Conservation (phyloP, 2,329 filamentous ascomycete genomes). For the Chrysosphaeria jannelii region DNA sequence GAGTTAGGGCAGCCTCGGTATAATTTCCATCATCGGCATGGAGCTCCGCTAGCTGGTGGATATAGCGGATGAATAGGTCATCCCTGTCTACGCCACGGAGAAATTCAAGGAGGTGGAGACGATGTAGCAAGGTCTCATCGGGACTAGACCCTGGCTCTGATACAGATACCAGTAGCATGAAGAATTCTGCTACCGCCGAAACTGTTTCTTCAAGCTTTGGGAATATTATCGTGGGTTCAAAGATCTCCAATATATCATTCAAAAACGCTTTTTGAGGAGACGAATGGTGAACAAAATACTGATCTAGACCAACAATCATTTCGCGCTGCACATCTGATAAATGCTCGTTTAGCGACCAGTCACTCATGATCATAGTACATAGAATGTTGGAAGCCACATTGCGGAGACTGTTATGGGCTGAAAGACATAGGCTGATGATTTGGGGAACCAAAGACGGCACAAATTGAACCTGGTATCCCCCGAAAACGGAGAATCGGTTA, state of each 20-base stretch:
- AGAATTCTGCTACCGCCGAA: conserved; percentile 59
- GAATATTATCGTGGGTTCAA: conserved; percentile 57
- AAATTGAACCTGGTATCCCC: conserved; percentile 94
- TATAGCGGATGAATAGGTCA: conserved; percentile 86
- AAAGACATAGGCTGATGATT: conserved; percentile 79
- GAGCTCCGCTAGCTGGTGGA: conserved; percentile 61
- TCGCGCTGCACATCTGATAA: conserved; percentile 77
- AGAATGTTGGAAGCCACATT: conserved; percentile 77
- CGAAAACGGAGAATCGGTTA: too few relatives aligned
- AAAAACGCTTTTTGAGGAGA: conserved; percentile 86
- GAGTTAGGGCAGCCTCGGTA: conserved; percentile 64
- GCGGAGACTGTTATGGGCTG: conserved; percentile 73
- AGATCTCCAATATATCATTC: conserved; percentile 52
- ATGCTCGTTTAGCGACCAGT: conserved; percentile 89
- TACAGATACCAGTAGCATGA: conserved; percentile 73
- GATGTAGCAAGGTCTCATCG: conserved; percentile 74
- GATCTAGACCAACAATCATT: conserved; percentile 81
- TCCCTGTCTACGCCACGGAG: conserved; percentile 89
- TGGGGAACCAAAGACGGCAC: conserved; percentile 75
- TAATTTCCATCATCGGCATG: conserved; percentile 50
- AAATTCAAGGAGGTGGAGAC: conserved; percentile 79
- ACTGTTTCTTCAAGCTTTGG: conserved; percentile 51
- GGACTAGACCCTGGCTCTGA: too few relatives aligned
- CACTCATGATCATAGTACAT: conserved; percentile 93
- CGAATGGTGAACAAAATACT: conserved; percentile 56